Percentiles rank a stretch among this genome's conserved stretches.
Conservation (phyloP, 768 basidiomycete genomes). For the Omphalotus guepiniiformis region DNA sequence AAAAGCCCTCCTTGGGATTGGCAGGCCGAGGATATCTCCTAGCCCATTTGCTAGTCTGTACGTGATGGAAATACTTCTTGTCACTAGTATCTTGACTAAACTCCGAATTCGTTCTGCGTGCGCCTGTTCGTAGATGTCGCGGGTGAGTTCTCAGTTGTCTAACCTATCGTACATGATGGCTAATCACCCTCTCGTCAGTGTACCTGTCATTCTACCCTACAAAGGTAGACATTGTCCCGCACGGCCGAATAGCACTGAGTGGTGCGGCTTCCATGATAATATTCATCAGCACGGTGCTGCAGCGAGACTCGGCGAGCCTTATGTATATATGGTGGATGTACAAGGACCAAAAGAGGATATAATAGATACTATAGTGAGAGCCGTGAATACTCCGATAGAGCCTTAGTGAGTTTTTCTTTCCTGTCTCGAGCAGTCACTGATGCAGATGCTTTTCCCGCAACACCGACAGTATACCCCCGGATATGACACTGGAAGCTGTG, state of each 20-base stretch:
- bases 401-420: not conserved
- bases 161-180: not conserved
- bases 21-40: constrained; percentile 11
- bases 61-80: not conserved
- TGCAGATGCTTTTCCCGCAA: too few relatives aligned
- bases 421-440: too few relatives aligned
- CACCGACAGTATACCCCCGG: constrained; percentile 9
- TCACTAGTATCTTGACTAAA: too few relatives aligned
- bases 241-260: not conserved
- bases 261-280: constrained; percentile 10
- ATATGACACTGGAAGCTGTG: constrained; percentile 6
- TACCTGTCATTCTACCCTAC: constrained; percentile 12
- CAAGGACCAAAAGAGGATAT: constrained; percentile 1
- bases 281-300: constrained; percentile 13
- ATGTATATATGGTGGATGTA: constrained; percentile 9
- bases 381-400: constrained; percentile 9
- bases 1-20: constrained; percentile 12
- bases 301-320: constrained; percentile 10
- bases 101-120: not conserved
- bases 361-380: constrained; percentile 2
- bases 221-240: constrained; percentile 9
- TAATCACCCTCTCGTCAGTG: not conserved
- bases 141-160: not conserved
- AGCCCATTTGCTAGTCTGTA: constrained; percentile 12
- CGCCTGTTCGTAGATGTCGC: not conserved